Base-by-base conservation (phyloP, 1,139 yeast species). In the Yamadazyma aaseri region DNA sequence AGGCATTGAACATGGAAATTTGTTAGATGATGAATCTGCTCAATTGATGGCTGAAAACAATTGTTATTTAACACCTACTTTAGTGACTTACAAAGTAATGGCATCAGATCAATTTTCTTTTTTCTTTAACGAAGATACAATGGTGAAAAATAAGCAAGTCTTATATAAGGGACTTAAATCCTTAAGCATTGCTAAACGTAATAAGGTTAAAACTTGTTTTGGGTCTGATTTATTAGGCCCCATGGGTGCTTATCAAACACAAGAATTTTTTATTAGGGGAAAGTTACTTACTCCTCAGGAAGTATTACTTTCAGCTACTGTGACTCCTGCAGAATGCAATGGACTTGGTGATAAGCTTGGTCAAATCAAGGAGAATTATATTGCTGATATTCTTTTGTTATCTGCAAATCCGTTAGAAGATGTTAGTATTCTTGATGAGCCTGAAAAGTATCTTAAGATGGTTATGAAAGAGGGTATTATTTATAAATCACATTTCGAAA, bases 1-100 rank as follows among this genome's bases (percentile, higher is more conserved):
- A 26, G 57, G 57, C 13, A 49, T 53, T 31, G 57, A 53, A 33
- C 57, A 53, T 32, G 57, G 57, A 3, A 53, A 53, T 28, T 28
- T 53, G 18, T 32, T 53, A 17, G 53, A 51, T 28, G 55, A 43
- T 10, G 52, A 45, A 17, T 39, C 51, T 25, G 56, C 56, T 10
- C 33, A 40, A 29, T 26, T 52, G 23, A 47, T 53, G 49, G 50
- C 42, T 9, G 38, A 48, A 22, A 40, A 47, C n/a, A 47, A 38
- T 12, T 45, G 46, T 26, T 50, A 39, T 29, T 32, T 53, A 18
- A 51, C 56, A 11, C 57, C 56, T 13, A 53, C 56, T 14, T 43
- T 53, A 21, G 45, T 52, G 12, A 40, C 54, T 17, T 51, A 51
- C 33, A 53, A 53, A 27, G 50, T 50, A 6, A 45, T 50, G 50